Evolutionary conservation across 306 rosid genomes (phyloP), one percentile per base, ranked within the genome.

Genomic region (Lagenaria siceraria): DNA sequence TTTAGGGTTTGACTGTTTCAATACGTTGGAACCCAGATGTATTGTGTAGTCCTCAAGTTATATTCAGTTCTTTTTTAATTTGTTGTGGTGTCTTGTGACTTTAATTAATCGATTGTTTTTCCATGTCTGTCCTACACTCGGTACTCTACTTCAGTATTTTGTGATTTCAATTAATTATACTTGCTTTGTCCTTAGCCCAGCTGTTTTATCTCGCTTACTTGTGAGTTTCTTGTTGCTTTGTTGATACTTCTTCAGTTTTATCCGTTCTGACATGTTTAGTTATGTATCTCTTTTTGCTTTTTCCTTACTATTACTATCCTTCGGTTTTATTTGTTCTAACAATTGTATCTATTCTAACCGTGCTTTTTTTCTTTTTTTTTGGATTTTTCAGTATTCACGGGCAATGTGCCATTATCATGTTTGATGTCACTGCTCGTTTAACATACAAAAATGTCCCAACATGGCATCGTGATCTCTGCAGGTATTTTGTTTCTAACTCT

Each of bases 391-490:
- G 79, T 27, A 77, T 77, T 46, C 79, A 77, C 33, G 94, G 94
- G 24, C 94, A 89, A 54, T 89, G 94, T 86, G 94, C 91, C 0
- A 89, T 89, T 24, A 89, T 89, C 43, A 89, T 89, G 94, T 89
- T 89, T 38, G 94, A 89, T 81, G 94, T 89, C 31, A 89, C 94
- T 63, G 94, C 94, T 3, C 83, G 94, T 7, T 66, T 87, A 49
- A 87, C 94, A 22, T 89, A 89, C 86, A 90, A 88, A 48, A 90
- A 90, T 52, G 92, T 90, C 10, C 92, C 95, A 22, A 90, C 95
- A 21, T 90, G 95, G 95, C 95, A 90, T 31, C 88, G 95, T 7
- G 95, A 90, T 79, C 95, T 90, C 80, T 88, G 95, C 25, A 77
- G 95, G 95, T 86, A 14, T 1, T 85, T 83, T 42, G 40, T 36